Percentiles rank a stretch among this genome's conserved stretches.
Evolutionary conservation across 345 rosid species (phyloP).

Genomic region (Lepidium sativum): DNA sequence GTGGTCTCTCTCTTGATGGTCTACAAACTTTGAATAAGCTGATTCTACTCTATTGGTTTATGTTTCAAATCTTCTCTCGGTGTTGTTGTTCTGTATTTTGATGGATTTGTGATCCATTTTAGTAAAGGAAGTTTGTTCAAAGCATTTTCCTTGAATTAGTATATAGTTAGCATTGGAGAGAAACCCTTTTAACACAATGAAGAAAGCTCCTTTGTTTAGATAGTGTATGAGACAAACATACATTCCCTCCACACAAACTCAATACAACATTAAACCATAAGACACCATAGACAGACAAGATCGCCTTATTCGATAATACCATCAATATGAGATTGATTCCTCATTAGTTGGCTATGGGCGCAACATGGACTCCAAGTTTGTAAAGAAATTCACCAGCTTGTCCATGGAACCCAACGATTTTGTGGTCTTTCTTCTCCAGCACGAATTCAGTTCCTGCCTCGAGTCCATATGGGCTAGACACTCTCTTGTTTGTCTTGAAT

Average conservation of each 20-base stretch:
- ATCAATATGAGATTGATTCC: neutral
- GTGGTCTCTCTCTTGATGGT: neutral
- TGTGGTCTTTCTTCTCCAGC: constrained; percentile 18
- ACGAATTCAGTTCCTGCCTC: constrained; percentile 11
- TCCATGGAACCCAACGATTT: constrained; percentile 27
- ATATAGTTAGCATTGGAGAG: neutral
- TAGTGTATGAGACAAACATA: neutral
- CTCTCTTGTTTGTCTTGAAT: constrained; percentile 17
- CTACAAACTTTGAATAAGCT: constrained; percentile 3
- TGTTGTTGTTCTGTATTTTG: neutral
- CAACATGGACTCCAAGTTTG: constrained; percentile 21
- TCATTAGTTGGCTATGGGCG: constrained; percentile 14
- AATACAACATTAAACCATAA: constrained; percentile 2
- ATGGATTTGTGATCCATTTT: neutral
- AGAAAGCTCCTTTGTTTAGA: neutral
- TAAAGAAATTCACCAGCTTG: constrained; percentile 18
- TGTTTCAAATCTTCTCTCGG: neutral
- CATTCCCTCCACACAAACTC: neutral
- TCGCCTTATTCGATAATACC: neutral
- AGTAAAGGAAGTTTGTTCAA: neutral
- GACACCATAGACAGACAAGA: neutral
- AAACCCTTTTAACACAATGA: neutral
- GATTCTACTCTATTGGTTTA: neutral
- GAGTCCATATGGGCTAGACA: constrained; percentile 8
- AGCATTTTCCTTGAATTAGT: neutral